Conservation (phyloP, 768 basidiomycete species). For the Dendrothele bispora region DNA sequence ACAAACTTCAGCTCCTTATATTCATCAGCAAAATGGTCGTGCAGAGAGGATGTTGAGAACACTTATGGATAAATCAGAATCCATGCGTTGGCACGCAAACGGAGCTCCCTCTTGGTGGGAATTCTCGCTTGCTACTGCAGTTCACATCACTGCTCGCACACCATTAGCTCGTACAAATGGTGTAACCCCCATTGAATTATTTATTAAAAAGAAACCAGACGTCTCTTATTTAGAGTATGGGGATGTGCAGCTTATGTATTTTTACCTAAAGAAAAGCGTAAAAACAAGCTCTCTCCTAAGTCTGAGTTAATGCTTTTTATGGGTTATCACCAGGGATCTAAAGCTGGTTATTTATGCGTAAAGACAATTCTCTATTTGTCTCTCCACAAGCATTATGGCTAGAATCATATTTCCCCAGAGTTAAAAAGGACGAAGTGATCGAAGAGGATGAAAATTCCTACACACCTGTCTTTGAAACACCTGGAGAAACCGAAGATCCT, state of each 20-base stretch:
- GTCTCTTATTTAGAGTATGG: not conserved
- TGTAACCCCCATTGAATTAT: not conserved
- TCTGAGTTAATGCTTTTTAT: no score
- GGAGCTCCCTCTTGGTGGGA: not conserved
- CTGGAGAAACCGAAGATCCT: no score
- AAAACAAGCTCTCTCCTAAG: no score
- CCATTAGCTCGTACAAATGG: no score
- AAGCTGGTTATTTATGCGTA: no score
- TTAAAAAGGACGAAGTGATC: no score
- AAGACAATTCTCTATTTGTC: no score
- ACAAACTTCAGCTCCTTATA: not conserved
- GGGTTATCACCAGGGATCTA: no score
- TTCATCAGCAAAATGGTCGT: conserved; percentile 2
- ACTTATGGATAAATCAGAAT: not conserved
- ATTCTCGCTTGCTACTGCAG: not conserved
- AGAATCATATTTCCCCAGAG: no score
- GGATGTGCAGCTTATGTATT: not conserved
- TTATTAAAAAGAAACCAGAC: not conserved
- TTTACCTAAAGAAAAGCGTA: not conserved
- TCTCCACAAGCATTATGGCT: no score
- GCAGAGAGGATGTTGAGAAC: not conserved
- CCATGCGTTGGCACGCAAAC: not conserved
- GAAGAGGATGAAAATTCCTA: no score
- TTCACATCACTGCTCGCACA: not conserved
- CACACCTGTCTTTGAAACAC: no score